These are phyloP conservation scores for Penicillium soppii DNA, from an alignment of 495 filamentous ascomycete genomes.

Conservation along the genomic window DNA sequence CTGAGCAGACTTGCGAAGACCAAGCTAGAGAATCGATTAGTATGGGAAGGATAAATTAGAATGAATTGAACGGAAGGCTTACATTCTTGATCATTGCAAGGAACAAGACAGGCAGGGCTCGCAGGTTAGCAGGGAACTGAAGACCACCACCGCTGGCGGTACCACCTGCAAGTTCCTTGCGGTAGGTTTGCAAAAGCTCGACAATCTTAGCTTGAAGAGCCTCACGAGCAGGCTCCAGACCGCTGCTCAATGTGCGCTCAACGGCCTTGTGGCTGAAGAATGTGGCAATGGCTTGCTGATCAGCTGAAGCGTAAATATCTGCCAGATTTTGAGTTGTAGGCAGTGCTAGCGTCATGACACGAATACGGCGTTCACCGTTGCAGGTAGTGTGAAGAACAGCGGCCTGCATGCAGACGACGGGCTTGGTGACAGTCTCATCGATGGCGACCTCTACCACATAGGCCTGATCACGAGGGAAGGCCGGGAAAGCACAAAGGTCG, in stretches of 20 bases:
- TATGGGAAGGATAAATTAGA: neutral
- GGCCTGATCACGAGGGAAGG: slow-evolving; percentile 93
- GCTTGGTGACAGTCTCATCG: slow-evolving; percentile 89
- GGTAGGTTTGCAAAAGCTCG: slow-evolving; percentile 93
- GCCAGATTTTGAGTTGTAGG: slow-evolving; percentile 89
- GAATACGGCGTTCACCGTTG: slow-evolving; percentile 92
- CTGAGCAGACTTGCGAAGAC: slow-evolving; percentile 90
- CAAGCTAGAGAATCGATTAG: slow-evolving; percentile 57
- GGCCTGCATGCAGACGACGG: slow-evolving; percentile 93
- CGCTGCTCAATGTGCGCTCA: slow-evolving; percentile 79
- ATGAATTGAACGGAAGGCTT: slow-evolving; percentile 27
- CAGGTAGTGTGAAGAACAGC: slow-evolving; percentile 97
- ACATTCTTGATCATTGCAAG: slow-evolving; percentile 92
- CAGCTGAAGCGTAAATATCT: slow-evolving; percentile 91
- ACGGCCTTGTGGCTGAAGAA: slow-evolving; percentile 98
- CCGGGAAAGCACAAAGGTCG: slow-evolving; percentile 95
- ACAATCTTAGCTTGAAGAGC: slow-evolving; percentile 84
- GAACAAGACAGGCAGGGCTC: slow-evolving; percentile 86
- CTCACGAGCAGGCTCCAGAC: slow-evolving; percentile 87
- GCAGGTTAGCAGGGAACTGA: slow-evolving; percentile 90
- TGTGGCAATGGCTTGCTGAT: slow-evolving; percentile 87
- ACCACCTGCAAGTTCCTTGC: slow-evolving; percentile 93
- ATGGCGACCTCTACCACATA: slow-evolving; percentile 99
- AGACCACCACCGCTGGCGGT: slow-evolving; percentile 90
- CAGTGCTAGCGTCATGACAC: slow-evolving; percentile 89